Percentiles rank a stretch among this genome's conserved stretches.
These are phyloP conservation scores for Ustilago sp. DNA, from an alignment of 1,284 basidiomycete species.

Conservation along the genomic window DNA sequence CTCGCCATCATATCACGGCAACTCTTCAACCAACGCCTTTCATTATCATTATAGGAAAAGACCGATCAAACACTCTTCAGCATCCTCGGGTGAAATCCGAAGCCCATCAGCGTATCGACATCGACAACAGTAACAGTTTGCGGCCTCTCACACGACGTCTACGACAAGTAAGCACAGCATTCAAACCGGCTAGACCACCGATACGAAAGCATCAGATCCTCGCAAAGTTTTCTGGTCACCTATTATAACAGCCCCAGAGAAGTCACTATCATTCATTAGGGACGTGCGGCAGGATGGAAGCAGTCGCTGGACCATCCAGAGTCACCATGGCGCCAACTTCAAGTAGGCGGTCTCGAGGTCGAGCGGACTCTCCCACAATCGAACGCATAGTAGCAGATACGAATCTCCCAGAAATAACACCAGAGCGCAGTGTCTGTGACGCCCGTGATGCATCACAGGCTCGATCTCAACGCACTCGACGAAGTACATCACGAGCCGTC, in stretches of 20 bases:
- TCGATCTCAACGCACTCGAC: not conserved
- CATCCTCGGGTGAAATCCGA: not conserved
- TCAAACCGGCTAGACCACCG: not conserved
- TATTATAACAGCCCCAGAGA: no score
- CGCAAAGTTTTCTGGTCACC: no score
- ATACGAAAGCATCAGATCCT: no score
- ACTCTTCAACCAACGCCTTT: not conserved
- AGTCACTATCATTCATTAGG: not conserved
- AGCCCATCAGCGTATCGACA: not conserved
- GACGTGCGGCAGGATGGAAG: not conserved
- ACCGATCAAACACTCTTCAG: not conserved
- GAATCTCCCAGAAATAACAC: not conserved
- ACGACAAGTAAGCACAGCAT: not conserved
- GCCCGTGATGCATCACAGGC: not conserved
- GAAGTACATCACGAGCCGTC: not conserved
- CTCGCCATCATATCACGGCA: not conserved
- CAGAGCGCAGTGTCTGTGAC: not conserved
- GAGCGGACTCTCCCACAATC: not conserved
- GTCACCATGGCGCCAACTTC: not conserved
- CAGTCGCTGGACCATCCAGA: conserved; percentile 22
- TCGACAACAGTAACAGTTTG: not conserved
- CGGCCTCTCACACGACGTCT: not conserved
- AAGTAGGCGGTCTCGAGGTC: not conserved
- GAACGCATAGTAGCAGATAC: not conserved
- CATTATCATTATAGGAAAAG: not conserved